Conservation (phyloP, 148 eudicot species). For the Vaccinium vitisidaea region DNA sequence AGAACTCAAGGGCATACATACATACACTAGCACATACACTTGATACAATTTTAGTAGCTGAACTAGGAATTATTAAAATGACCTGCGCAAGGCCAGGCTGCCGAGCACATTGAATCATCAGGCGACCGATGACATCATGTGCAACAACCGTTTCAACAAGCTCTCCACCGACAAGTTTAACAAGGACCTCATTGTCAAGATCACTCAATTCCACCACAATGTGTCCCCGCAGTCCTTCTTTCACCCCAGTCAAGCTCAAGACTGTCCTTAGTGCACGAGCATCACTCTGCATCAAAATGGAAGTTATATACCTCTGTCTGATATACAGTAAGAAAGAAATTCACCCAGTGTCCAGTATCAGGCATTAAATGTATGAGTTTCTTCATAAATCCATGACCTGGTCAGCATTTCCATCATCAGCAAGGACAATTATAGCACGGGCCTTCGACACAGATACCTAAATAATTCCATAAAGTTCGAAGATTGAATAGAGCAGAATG, state of each 20-base stretch:
- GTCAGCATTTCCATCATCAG: slow-evolving; percentile 67
- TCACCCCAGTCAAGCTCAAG: slow-evolving; percentile 55
- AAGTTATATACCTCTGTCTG: background rate
- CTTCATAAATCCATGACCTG: slow-evolving; percentile 33
- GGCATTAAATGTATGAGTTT: background rate
- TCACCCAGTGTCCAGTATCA: background rate
- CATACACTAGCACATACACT: background rate
- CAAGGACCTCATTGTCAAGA: slow-evolving; percentile 63
- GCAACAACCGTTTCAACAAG: slow-evolving; percentile 67
- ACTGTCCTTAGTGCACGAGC: slow-evolving; percentile 67
- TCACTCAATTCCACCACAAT: slow-evolving; percentile 64
- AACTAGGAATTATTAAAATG: slow-evolving; percentile 3
- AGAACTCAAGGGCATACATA: background rate
- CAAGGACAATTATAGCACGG: slow-evolving; percentile 62
- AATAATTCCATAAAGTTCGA: slow-evolving; percentile 13
- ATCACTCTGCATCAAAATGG: slow-evolving; percentile 44
- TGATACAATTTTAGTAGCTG: background rate
- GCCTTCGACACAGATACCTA: slow-evolving; percentile 65
- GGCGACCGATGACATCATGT: slow-evolving; percentile 64
- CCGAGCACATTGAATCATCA: slow-evolving; percentile 65
- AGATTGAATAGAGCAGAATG: slow-evolving; percentile 8
- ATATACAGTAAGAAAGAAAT: background rate
- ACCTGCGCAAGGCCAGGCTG: slow-evolving; percentile 74
- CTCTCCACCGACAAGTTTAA: slow-evolving; percentile 63
- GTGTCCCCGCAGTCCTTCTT: slow-evolving; percentile 51